A percentile compares a stretch with the other conserved stretches of the same genome.
These are phyloP conservation scores for Massariosphaeria phaeospora DNA, from an alignment of 495 filamentous ascomycete species.

Conservation along the genomic window DNA sequence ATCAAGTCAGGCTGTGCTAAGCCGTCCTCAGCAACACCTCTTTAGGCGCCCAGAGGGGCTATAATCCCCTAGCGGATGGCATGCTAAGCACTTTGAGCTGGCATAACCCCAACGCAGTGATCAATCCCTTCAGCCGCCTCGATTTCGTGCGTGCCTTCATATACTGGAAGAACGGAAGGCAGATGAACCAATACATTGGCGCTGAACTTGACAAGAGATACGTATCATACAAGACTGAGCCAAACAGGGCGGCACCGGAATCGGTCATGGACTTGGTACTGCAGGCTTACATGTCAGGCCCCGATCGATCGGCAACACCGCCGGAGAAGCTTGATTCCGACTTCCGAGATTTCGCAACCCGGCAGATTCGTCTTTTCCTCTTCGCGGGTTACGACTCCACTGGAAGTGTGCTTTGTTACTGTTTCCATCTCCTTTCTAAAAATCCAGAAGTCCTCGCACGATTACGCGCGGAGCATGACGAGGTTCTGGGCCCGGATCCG, in stretches of 20 bases:
- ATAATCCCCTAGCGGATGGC: not conserved
- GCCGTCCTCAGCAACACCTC: too few species aligned
- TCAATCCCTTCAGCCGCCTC: constrained; percentile 1
- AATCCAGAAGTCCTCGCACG: constrained; percentile 36
- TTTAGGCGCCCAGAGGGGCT: not conserved
- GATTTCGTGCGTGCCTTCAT: not conserved
- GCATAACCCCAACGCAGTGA: not conserved
- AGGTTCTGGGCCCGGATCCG: constrained; percentile 33
- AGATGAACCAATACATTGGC: constrained; percentile 3
- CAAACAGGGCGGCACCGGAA: not conserved
- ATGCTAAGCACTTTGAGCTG: not conserved
- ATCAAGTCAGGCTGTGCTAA: too few species aligned
- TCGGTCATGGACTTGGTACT: constrained; percentile 13
- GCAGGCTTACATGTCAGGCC: not conserved
- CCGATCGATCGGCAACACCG: not conserved
- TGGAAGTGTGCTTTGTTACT: constrained; percentile 38
- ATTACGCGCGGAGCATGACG: constrained; percentile 38
- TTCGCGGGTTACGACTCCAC: constrained; percentile 48
- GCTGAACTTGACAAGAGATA: not conserved
- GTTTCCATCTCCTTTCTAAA: constrained; percentile 38
- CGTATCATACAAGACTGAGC: not conserved
- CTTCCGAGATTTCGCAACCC: constrained; percentile 28
- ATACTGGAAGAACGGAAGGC: constrained; percentile 1
- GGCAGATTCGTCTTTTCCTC: constrained; percentile 37
- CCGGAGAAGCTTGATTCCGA: constrained; percentile 6